phyloP scores from a whole-genome alignment of 2,329 filamentous ascomycete species.

The Nakataea oryzae region DNA sequence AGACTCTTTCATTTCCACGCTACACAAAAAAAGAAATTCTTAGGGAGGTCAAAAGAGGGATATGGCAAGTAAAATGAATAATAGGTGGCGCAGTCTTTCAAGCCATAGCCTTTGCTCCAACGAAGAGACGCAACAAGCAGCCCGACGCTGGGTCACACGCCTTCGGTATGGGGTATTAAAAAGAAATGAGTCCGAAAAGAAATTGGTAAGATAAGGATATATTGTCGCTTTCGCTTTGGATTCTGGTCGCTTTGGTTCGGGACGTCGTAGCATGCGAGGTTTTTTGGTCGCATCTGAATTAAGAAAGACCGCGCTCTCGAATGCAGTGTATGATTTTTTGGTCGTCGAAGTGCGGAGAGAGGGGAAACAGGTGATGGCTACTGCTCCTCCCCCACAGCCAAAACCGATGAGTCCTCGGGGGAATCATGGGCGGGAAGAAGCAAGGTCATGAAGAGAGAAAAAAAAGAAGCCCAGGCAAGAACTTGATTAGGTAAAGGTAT shows the following conservation, averaged over 20 bases:
- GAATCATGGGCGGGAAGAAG: not conserved
- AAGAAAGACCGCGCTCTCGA: not conserved
- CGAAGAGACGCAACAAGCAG: not conserved
- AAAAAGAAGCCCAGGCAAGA: not conserved
- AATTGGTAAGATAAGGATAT: not conserved
- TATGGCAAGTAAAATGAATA: not conserved
- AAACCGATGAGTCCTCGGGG: not conserved
- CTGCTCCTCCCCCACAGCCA: not conserved
- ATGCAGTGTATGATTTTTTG: not conserved
- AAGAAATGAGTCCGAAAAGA: not conserved
- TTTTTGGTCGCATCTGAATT: not conserved
- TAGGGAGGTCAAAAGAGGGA: not conserved
- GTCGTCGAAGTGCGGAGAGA: slow-evolving; percentile 24
- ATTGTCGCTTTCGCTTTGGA: not conserved
- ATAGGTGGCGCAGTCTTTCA: not conserved
- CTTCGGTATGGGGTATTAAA: not conserved
- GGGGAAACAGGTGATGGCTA: not conserved
- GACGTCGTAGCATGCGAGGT: not conserved
- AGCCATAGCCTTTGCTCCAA: not conserved
- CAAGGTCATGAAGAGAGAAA: not conserved
- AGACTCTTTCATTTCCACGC: not conserved
- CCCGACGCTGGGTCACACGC: too few relatives aligned
- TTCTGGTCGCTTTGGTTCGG: not conserved
- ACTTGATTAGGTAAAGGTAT: not conserved
- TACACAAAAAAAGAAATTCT: not conserved